Evolutionary conservation across 371 early-diverging fungal species (phyloP), one percentile per base, ranked within the genome.

Genomic region (Mucor velutinosus): DNA sequence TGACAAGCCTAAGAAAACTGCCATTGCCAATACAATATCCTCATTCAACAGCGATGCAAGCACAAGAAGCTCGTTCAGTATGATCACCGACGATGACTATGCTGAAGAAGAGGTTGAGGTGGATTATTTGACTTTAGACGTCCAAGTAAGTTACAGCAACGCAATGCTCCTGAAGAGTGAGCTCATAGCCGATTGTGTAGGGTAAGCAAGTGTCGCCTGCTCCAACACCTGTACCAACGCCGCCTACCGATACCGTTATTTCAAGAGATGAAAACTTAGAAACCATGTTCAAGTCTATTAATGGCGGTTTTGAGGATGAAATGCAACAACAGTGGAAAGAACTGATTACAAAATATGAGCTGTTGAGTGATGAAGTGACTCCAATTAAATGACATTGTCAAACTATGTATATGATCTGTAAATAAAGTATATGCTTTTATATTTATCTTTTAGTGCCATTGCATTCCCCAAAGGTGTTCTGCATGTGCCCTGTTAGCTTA

Each of bases 251-350:
- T 8, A 33, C 33, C 4, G 25, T 14, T 6, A 15, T 23, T 23
- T 49, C 49, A 23, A 49, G 23, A n/a, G 21, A 27, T 14, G 61
- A 66, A 53, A 45, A n/a, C 21, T 17, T 65, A 30, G 65, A 65
- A 12, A 32, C 32, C 3, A 43, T 66, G 19, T 59, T 65, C 11
- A 65, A 68, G 23, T 37, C 63, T 17, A 32, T 62, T 7, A 49
- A 41, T 56, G 58, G 55, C 0, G 58, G 55, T 0, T 73, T 73
- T 59, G 69, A 69, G 59, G 69, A 69, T 53, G 73, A 69, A 65
- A 73, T 73, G 69, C 65, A 73, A 5, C 53, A 69, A 45, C 66
- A 69, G 45, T 73, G 73, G 73, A 51, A 69, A 29, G 58, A 43
- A 15, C 12, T 73, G 25, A 35, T 53, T 19, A 19, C 58, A 4